phyloP scores from a whole-genome alignment of 108 stramenopile genomes.

The Fragilariopsis cylindrus region DNA sequence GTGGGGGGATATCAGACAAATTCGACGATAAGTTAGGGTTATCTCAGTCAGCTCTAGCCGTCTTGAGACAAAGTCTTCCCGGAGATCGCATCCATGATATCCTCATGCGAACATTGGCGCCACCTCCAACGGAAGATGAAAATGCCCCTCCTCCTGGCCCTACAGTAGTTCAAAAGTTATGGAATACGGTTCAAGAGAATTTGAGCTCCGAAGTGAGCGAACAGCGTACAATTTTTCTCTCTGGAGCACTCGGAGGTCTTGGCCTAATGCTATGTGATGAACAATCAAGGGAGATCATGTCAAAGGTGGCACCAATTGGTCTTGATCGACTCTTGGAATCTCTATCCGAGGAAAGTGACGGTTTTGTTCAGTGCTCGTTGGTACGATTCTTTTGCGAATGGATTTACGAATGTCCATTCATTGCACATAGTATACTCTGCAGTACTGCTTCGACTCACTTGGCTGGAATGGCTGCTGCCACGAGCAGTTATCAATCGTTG shows the following conservation, averaged over 20 bases:
- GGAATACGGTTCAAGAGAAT: conserved; percentile 68
- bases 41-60: conserved; percentile 54
- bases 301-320: conserved; percentile 37
- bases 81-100: conserved; percentile 53
- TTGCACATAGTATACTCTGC: conserved; percentile 52
- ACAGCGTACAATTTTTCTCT: conserved; percentile 29
- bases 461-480: conserved; percentile 19
- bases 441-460: conserved; percentile 33
- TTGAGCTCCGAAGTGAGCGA: conserved; percentile 16
- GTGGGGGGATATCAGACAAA: conserved; percentile 37
- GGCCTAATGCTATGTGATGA: conserved; percentile 60
- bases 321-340: conserved; percentile 35
- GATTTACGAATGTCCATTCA: conserved; percentile 56
- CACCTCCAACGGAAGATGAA: conserved; percentile 47
- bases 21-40: conserved; percentile 41
- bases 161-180: conserved; percentile 63
- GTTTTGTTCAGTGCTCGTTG: conserved; percentile 23
- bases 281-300: conserved; percentile 64
- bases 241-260: conserved; percentile 64
- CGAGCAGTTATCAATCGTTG: conserved; percentile 24
- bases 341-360: conserved; percentile 15
- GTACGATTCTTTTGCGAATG: conserved; percentile 64
- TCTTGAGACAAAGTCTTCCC: conserved; percentile 50
- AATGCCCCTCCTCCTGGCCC: conserved; percentile 16
- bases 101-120: conserved; percentile 71